A percentile compares a stretch with the other conserved stretches of the same genome.
Evolutionary conservation across 2,329 filamentous ascomycete genomes (phyloP).

Genomic region (Exophiala sp.): DNA sequence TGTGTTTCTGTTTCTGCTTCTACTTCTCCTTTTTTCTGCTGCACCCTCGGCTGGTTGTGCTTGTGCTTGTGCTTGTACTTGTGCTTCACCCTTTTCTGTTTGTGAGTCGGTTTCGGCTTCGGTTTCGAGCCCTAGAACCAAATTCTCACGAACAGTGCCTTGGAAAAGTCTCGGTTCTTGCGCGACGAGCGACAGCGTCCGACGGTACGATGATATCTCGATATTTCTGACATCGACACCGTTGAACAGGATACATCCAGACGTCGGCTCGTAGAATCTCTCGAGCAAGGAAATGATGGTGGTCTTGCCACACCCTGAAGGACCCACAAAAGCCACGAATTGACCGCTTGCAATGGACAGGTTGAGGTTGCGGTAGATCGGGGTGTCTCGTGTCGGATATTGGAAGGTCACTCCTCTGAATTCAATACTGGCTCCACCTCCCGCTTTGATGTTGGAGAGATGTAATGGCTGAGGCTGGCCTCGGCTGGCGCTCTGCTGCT

Average conservation of each 20-base stretch:
- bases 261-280: conserved; percentile 42
- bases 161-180: conserved; percentile 45
- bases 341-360: conserved; percentile 37
- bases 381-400: conserved; percentile 33
- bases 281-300: conserved; percentile 44
- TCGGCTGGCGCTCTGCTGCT: too few species aligned
- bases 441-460: conserved; percentile 6
- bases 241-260: conserved; percentile 38
- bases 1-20: too few species aligned
- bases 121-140: conserved; percentile 44
- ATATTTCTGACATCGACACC: conserved; percentile 31
- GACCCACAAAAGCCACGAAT: conserved; percentile 44
- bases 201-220: conserved; percentile 32
- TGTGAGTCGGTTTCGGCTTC: too few species aligned
- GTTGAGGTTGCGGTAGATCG: conserved; percentile 33
- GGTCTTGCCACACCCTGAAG: conserved; percentile 46
- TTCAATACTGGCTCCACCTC: conserved; percentile 30
- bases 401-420: conserved; percentile 35
- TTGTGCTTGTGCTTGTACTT: too few species aligned
- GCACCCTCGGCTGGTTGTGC: too few species aligned
- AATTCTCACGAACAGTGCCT: conserved; percentile 44
- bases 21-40: too few species aligned
- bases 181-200: conserved; percentile 34
- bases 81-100: too few species aligned
- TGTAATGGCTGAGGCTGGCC: conserved; percentile 52